Evolutionary conservation across 164 flowering plant genomes (phyloP).

Genomic region (Euptelea pleiosperma): DNA sequence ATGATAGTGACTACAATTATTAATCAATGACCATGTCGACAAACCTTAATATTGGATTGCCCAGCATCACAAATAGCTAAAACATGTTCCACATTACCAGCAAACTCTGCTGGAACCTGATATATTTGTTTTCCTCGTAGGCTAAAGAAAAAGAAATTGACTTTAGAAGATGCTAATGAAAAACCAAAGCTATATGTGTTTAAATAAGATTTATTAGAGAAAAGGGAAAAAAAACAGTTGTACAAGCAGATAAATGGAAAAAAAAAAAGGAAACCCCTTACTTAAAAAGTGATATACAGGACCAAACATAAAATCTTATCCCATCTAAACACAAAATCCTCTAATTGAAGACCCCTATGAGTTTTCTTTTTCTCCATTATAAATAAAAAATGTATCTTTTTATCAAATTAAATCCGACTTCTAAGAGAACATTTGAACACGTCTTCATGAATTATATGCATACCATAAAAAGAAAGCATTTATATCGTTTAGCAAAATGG

Average conservation of each 20-base stretch:
- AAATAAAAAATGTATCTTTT: too few species aligned
- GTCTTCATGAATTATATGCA: too few species aligned
- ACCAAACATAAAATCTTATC: too few species aligned
- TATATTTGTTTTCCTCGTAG: conserved; percentile 72
- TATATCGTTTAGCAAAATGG: too few species aligned
- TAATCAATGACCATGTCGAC: conserved; percentile 4
- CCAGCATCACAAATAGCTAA: conserved; percentile 64
- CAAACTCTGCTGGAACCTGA: conserved; percentile 53
- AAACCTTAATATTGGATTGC: conserved; percentile 58
- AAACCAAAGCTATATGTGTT: neutral
- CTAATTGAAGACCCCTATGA: too few species aligned
- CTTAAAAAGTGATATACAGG: too few species aligned
- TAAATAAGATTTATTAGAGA: neutral
- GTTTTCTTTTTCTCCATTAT: too few species aligned
- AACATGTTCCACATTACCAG: conserved; percentile 63
- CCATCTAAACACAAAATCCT: too few species aligned
- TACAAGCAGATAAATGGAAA: neutral
- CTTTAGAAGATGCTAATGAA: neutral
- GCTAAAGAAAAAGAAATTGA: conserved; percentile 33
- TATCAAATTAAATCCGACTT: too few species aligned
- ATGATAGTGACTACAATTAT: neutral
- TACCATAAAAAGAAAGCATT: too few species aligned
- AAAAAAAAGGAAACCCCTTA: too few species aligned
- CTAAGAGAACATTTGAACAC: too few species aligned
- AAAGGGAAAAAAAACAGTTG: neutral